Base-by-base conservation (phyloP, 2,329 filamentous ascomycete genomes). In the Paecilomyces dactylethromorphus region DNA sequence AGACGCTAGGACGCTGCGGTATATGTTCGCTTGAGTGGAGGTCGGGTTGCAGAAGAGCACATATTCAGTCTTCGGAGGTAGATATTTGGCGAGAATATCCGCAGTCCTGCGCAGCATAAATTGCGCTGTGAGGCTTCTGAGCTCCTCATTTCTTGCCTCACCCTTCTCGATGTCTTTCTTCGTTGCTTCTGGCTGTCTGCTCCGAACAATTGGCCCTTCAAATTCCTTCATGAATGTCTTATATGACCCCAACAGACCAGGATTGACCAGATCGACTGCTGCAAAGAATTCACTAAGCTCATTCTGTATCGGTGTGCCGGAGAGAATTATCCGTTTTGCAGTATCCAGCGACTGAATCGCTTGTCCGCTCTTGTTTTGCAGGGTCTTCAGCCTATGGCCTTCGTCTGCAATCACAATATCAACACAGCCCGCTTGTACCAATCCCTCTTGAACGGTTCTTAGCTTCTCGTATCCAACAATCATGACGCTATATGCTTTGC, bases 381-480 rank as follows among this genome's bases (percentile, higher is more conserved):
- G 81, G 0, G 86, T 88, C 72, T 89, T 89, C 45, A 89, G 74
- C 53, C 86, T 77, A 66, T 89, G 86, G 0, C 86, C 86, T 72
- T 89, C 86, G 65, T 89, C 86, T n/a, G 85, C 85, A 64, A 89
- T 83, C 58, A 89, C 81, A 58, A 89, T 87, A 67, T 90, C 88
- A 54, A 91, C 83, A 1, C 84, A 82, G 57, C 76, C 73, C 6
- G 84, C 84, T 66, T 84, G 84, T 62, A 84, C 82, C 52, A 90
- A 73, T 56, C 87, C 85, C 55, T 86, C 85, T 62, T 88, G 84
- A 1, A 90, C 83, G 3, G 79, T 81, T 54, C 86, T 80, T 31
- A 90, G 74, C 71, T 87, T 87, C 70, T 90, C 87, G 66, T 90
- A 90, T 1, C 87, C 87, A 59, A 90, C 84, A 63, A 90, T 87